Evolutionary conservation across 257 asterid species (phyloP).

Genomic region (Solanum sitiens): DNA sequence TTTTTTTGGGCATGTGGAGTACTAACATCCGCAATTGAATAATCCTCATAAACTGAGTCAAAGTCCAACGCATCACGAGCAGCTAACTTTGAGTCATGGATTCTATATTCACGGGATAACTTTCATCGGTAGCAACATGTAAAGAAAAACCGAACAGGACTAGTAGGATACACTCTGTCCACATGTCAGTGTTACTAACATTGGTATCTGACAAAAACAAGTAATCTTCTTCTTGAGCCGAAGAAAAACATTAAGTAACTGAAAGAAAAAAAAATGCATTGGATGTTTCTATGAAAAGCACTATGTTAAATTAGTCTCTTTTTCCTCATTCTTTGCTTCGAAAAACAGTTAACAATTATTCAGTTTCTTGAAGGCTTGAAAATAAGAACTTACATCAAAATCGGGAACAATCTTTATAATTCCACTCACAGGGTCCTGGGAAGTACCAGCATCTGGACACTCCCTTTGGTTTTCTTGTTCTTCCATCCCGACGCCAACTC

Average conservation of each 20-base stretch:
- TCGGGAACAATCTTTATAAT: constrained; percentile 77
- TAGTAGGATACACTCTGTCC: constrained; percentile 61
- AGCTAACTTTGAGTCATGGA: constrained; percentile 21
- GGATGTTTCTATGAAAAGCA: not conserved
- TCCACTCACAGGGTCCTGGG: constrained; percentile 62
- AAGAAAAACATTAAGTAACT: not conserved
- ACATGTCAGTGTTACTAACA: constrained; percentile 58
- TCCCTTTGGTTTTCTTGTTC: constrained; percentile 42
- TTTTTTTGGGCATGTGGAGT: constrained; percentile 36
- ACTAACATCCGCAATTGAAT: constrained; percentile 16
- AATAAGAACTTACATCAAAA: constrained; percentile 59
- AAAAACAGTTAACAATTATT: too few relatives aligned
- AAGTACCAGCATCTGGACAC: constrained; percentile 44
- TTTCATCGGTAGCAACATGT: not conserved
- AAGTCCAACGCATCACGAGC: constrained; percentile 29
- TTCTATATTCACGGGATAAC: not conserved
- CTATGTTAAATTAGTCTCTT: not conserved
- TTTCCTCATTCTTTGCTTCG: not conserved
- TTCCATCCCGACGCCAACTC: constrained; percentile 27
- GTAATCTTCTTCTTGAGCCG: constrained; percentile 44
- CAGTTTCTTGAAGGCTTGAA: not conserved
- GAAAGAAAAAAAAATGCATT: not conserved
- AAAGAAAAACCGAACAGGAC: not conserved
- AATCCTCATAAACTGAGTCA: constrained; percentile 29
- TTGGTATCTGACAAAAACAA: constrained; percentile 53